Base-by-base conservation (phyloP, 768 basidiomycete species). In the Tylopilus rubrobrunneus region DNA sequence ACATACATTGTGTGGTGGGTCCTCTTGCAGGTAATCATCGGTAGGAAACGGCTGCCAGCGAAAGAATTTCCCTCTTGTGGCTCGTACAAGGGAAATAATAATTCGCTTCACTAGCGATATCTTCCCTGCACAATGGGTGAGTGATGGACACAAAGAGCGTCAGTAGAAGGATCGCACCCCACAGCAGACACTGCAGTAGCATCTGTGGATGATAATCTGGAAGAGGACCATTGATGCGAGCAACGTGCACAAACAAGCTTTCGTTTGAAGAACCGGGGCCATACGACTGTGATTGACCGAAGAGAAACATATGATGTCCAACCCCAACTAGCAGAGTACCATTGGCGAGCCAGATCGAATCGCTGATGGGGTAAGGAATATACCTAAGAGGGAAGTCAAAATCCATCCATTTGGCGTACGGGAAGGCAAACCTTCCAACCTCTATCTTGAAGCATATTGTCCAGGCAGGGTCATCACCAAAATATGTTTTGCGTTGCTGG, bases 121-220 rank as follows among this genome's bases (percentile, higher is more conserved):
- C 68, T 96, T 96, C 37, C 85, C 93, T 95, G 65, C 7, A 44
- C 12, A 49, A 46, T 15, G 34, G 34, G 44, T 61, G 37, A 51
- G 49, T 40, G 28, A 55, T 49, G n/a, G 31, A 43, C 8, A 11
- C 8, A 11, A 12, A 9, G 9, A 55, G 37, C 34, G 41, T 34
- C 37, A 41, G 27, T 36, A 43, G 45, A 34, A 29, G 14, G 21
- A 45, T 66, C 82, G 52, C 60, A 95, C 95, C 87, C 94, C 93
- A 96, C 8, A 97, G 73, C 51, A 98, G 74, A 65, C 92, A 96
- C 64, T 98, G 95, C 12, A 94, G 72, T 17, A 98, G 67, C 79
- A 96, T 87, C 64, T 95, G 92, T 4, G 96, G 95, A 71, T 98
- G 92, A 67, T 91, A 94, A 68, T 97, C 91, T 17, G 84, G 81